Evolutionary conservation across 2,329 filamentous ascomycete species (phyloP).

Genomic region (Cytospora piceae): DNA sequence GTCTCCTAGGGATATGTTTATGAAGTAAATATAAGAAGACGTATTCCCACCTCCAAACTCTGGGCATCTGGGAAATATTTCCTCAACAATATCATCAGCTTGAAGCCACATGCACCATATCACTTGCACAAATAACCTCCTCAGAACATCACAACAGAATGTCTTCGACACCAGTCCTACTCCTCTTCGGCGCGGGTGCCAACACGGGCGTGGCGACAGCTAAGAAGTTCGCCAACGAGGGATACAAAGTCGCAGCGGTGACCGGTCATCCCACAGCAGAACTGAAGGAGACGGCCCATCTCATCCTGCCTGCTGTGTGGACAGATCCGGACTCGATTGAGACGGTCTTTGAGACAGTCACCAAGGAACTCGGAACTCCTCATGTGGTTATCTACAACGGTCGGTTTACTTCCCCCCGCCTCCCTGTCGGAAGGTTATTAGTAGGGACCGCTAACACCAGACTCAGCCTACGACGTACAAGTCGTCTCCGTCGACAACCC

Average conservation of each 20-base stretch:
- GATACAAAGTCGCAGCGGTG: constrained; percentile 48
- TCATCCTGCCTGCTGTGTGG: constrained; percentile 44
- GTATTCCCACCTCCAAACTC: neutral
- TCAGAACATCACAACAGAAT: constrained; percentile 7
- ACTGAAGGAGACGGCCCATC: constrained; percentile 35
- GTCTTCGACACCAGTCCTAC: constrained; percentile 35
- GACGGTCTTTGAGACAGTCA: constrained; percentile 44
- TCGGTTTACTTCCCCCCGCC: constrained; percentile 14
- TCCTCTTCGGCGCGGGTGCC: constrained; percentile 49
- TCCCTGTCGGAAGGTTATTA: no score
- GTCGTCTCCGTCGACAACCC: neutral
- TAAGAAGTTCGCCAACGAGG: constrained; percentile 44
- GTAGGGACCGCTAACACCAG: neutral
- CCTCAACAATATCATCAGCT: neutral
- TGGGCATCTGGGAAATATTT: neutral
- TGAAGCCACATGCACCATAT: neutral
- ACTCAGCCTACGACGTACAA: constrained; percentile 14
- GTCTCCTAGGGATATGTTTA: neutral
- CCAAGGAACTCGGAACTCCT: constrained; percentile 41
- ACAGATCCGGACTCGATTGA: constrained; percentile 41
- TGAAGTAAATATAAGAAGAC: neutral
- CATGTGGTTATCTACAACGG: constrained; percentile 50
- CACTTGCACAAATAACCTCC: neutral
- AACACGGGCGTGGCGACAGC: constrained; percentile 45
- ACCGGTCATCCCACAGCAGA: constrained; percentile 40